A percentile compares a stretch with the other conserved stretches of the same genome.
Evolutionary conservation across 371 early-diverging fungal genomes (phyloP).

Genomic region (Mortierella sp.): DNA sequence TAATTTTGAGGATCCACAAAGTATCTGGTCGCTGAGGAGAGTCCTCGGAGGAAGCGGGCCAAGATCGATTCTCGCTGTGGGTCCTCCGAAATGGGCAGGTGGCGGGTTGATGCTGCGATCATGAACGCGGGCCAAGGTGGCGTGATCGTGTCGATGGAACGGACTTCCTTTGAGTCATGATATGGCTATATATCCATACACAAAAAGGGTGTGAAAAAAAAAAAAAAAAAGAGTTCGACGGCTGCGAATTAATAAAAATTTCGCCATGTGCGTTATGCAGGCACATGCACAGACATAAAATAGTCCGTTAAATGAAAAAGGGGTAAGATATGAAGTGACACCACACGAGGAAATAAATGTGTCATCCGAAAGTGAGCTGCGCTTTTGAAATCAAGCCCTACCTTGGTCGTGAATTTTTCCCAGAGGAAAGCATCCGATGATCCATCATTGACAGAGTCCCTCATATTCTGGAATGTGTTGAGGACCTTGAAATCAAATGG

Average conservation of each 20-base stretch:
- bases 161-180: constrained; percentile 77
- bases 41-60: constrained; percentile 56
- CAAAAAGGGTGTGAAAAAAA: background rate
- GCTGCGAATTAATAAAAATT: too few relatives aligned
- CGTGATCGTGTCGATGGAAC: constrained; percentile 78
- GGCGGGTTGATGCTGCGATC: constrained; percentile 74
- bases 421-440: constrained; percentile 84
- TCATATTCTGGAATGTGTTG: constrained; percentile 79
- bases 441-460: constrained; percentile 74
- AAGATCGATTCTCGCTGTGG: constrained; percentile 36
- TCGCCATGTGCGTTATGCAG: background rate
- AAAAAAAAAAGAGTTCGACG: constrained; percentile 2
- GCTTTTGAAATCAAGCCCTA: background rate
- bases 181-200: constrained; percentile 58
- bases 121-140: constrained; percentile 94
- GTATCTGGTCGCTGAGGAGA: constrained; percentile 56
- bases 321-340: background rate
- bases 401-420: constrained; percentile 88
- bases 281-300: constrained; percentile 4
- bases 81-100: constrained; percentile 47
- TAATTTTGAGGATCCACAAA: constrained; percentile 64
- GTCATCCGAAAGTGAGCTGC: background rate
- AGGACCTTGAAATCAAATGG: constrained; percentile 72
- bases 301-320: too few relatives aligned
- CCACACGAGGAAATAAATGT: background rate